Evolutionary conservation across 257 asterid species (phyloP).

Genomic region (Nyctanthes arbortristis): DNA sequence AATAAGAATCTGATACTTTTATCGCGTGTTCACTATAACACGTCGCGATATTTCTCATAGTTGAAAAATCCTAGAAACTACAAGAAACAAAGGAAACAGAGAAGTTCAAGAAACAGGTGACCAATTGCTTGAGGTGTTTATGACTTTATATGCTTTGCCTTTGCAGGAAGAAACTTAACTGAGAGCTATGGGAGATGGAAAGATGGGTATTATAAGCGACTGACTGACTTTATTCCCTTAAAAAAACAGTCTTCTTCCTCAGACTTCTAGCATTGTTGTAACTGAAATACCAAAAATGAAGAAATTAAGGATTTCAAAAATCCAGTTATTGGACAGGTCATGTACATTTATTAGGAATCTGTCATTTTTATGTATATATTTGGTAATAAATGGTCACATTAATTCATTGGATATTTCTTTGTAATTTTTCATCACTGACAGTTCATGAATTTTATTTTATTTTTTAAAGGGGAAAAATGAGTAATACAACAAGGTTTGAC

Average conservation of each 20-base stretch:
- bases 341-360: slow-evolving; percentile 31
- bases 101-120: background rate
- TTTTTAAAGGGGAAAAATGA: background rate
- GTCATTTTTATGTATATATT: slow-evolving; percentile 5
- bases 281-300: slow-evolving; percentile 32
- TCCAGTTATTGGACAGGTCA: slow-evolving; percentile 42
- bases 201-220: slow-evolving; percentile 1
- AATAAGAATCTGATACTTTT: slow-evolving; percentile 68
- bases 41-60: slow-evolving; percentile 66
- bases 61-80: background rate
- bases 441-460: slow-evolving; percentile 7
- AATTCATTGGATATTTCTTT: slow-evolving; percentile 10
- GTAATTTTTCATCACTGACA: slow-evolving; percentile 27
- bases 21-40: slow-evolving; percentile 78
- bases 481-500: slow-evolving; percentile 25
- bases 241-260: slow-evolving; percentile 26
- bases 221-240: slow-evolving; percentile 54
- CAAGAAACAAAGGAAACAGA: background rate
- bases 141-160: slow-evolving; percentile 63
- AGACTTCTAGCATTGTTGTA: slow-evolving; percentile 32
- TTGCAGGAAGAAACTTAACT: slow-evolving; percentile 39
- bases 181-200: slow-evolving; percentile 8
- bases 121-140: background rate
- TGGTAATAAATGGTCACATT: slow-evolving; percentile 4
- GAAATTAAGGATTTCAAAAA: slow-evolving; percentile 26